phyloP scores from a whole-genome alignment of 768 basidiomycete species.

The Coprinopsis marcescibilis region DNA sequence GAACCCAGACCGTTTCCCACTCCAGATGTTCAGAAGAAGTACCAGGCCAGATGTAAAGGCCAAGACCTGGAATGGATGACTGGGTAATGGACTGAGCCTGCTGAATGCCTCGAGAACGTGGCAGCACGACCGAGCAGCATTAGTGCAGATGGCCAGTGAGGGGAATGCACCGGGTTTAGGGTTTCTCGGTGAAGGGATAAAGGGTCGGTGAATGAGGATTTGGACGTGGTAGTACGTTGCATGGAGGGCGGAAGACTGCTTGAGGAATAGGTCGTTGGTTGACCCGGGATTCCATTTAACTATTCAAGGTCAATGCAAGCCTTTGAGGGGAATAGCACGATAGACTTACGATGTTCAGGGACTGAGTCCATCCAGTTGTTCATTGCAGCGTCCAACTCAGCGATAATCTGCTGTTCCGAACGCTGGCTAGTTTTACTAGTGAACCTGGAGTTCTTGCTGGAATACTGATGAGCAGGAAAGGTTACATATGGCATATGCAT shows the following conservation, averaged over 20 bases:
- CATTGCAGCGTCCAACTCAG: slow-evolving; percentile 68
- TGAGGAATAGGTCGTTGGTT: slow-evolving; percentile 35
- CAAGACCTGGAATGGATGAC: slow-evolving; percentile 34
- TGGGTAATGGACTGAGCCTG: slow-evolving; percentile 25
- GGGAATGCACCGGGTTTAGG: slow-evolving; percentile 38
- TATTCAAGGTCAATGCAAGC: slow-evolving; percentile 18
- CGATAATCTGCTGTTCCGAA: slow-evolving; percentile 60
- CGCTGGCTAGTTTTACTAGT: slow-evolving; percentile 41
- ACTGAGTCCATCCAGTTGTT: slow-evolving; percentile 76
- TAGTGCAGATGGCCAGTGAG: slow-evolving; percentile 79
- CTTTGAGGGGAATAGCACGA: slow-evolving; percentile 26
- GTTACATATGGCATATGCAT: background rate
- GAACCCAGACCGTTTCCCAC: slow-evolving; percentile 42
- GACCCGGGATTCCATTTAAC: slow-evolving; percentile 41
- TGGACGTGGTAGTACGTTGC: slow-evolving; percentile 45
- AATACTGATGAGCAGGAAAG: slow-evolving; percentile 42
- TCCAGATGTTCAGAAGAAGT: slow-evolving; percentile 64
- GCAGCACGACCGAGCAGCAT: slow-evolving; percentile 70
- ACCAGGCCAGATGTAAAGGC: slow-evolving; percentile 43
- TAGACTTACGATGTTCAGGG: slow-evolving; percentile 45
- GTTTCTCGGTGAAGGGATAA: slow-evolving; percentile 62
- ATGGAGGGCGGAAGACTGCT: slow-evolving; percentile 53
- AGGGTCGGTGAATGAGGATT: slow-evolving; percentile 75
- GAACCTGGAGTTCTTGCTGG: slow-evolving; percentile 57
- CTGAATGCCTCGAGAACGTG: slow-evolving; percentile 59